Conservation (phyloP, 2,329 filamentous ascomycete species). For the Pseudogymnoascus sp. region DNA sequence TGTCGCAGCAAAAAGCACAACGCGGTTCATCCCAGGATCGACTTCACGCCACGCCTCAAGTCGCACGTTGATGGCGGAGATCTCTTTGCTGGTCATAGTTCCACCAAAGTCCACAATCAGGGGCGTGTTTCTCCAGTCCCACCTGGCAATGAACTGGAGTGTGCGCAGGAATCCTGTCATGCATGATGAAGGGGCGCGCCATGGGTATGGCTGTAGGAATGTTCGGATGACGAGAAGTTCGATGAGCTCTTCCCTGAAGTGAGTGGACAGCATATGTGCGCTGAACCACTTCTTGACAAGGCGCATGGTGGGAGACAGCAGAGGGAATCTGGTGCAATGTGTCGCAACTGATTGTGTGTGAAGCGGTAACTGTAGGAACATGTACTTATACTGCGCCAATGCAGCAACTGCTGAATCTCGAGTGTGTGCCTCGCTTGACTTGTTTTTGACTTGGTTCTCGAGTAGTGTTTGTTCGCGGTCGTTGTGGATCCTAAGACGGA, state of each 20-base stretch:
- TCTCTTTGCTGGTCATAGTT: constrained; percentile 53
- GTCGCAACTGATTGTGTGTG: constrained; percentile 77
- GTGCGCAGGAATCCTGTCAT: constrained; percentile 76
- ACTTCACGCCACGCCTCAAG: constrained; percentile 81
- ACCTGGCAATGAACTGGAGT: constrained; percentile 69
- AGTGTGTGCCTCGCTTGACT: constrained; percentile 52
- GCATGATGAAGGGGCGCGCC: constrained; percentile 66
- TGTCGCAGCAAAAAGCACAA: constrained; percentile 73
- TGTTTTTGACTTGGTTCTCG: constrained; percentile 70
- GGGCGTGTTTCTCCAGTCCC: constrained; percentile 86
- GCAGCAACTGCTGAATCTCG: constrained; percentile 63
- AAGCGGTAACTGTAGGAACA: constrained; percentile 63
- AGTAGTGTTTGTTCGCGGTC: constrained; percentile 79
- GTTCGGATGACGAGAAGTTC: constrained; percentile 72
- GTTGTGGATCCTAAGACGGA: constrained; percentile 80
- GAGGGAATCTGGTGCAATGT: constrained; percentile 69
- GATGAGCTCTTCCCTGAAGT: constrained; percentile 72
- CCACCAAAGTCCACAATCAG: constrained; percentile 69
- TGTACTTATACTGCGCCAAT: constrained; percentile 62
- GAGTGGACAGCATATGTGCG: constrained; percentile 67
- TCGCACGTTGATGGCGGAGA: constrained; percentile 56
- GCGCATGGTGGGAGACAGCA: constrained; percentile 74
- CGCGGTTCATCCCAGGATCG: constrained; percentile 79
- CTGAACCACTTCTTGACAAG: constrained; percentile 86
- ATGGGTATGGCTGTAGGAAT: constrained; percentile 77